Conservation (phyloP, 2,329 filamentous ascomycete species). For the Penicillium sp. region DNA sequence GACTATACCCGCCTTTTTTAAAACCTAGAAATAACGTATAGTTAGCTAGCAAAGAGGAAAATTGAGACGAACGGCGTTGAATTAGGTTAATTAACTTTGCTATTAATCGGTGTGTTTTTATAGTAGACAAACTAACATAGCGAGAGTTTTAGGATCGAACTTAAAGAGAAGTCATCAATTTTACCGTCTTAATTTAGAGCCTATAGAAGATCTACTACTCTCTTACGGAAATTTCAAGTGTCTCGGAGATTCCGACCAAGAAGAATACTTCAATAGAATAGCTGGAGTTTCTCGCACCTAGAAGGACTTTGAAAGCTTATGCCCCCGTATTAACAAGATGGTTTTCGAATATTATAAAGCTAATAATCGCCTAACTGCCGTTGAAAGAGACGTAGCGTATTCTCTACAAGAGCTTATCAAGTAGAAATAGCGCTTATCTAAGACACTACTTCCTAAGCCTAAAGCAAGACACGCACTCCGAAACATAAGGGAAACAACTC, state of each 20-base stretch:
- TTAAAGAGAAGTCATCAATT: background rate
- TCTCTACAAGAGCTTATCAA: conserved; percentile 3
- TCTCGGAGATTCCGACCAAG: conserved; percentile 1
- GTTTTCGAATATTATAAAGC: conserved; percentile 7
- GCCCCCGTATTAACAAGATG: conserved; percentile 7
- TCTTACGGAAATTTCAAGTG: conserved; percentile 2
- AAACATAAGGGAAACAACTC: background rate
- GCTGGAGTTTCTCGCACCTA: background rate
- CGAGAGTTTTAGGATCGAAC: too few species aligned
- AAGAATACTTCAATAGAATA: conserved; percentile 3
- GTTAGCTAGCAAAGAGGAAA: background rate
- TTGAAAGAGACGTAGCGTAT: background rate
- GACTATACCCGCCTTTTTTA: background rate
- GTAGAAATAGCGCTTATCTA: conserved; percentile 4
- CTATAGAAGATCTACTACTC: background rate
- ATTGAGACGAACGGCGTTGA: background rate
- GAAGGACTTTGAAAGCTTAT: conserved; percentile 2
- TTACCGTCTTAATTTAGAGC: background rate
- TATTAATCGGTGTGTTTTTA: background rate
- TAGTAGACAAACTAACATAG: background rate
- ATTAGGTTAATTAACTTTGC: background rate
- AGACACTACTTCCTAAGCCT: background rate
- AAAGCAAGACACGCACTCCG: conserved; percentile 1
- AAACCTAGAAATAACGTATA: background rate
- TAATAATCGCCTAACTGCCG: conserved; percentile 3